phyloP scores from a whole-genome alignment of 768 basidiomycete species.

The Leccinum rimulosum region DNA sequence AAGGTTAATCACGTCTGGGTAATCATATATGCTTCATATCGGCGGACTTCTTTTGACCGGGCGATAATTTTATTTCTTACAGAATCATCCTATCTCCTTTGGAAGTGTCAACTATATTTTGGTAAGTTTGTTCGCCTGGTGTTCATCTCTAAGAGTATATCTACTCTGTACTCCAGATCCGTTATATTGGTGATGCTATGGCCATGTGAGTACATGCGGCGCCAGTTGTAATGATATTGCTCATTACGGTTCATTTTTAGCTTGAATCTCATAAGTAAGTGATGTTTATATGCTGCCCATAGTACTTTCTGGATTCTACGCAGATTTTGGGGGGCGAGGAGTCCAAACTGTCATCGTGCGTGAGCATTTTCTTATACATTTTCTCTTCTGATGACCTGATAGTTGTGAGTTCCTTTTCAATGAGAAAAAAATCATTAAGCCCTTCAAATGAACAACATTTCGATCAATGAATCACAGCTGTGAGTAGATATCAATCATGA shows the following conservation, averaged over 20 bases:
- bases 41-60: not conserved
- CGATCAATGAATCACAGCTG: conserved; percentile 1
- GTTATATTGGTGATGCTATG: conserved; percentile 12
- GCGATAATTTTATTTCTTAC: not conserved
- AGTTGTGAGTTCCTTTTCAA: conserved; percentile 17
- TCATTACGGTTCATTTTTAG: not conserved
- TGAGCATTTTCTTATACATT: not conserved
- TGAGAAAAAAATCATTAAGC: not conserved
- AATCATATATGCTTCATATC: not conserved
- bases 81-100: conserved; percentile 10
- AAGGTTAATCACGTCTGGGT: not conserved
- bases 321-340: conserved; percentile 15
- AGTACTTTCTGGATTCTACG: not conserved
- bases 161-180: conserved; percentile 2
- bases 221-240: not conserved
- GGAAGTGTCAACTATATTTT: conserved; percentile 18
- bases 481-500: not conserved
- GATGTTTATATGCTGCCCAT: not conserved
- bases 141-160: not conserved
- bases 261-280: conserved; percentile 13
- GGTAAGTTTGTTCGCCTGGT: not conserved
- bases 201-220: conserved; percentile 6
- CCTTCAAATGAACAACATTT: not conserved
- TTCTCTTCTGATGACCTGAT: not conserved
- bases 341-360: conserved; percentile 9